Evolutionary conservation across 768 basidiomycete species (phyloP).

Genomic region (Cystofilobasidium macerans): DNA sequence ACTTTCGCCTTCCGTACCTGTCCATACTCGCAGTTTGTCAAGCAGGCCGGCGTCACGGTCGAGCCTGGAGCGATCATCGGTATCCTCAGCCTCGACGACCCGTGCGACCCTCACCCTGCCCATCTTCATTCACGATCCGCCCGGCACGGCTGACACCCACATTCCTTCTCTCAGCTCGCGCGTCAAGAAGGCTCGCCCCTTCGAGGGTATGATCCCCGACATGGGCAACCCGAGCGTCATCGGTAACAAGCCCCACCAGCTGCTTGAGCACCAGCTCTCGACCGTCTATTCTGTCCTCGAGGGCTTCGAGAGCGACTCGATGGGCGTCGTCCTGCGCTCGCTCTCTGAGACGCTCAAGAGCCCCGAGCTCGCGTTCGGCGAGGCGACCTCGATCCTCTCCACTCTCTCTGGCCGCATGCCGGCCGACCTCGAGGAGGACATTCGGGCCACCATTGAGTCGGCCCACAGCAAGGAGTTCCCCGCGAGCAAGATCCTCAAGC

Average conservation of each 20-base stretch:
- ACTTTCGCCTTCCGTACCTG: no score
- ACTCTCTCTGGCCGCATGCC: constrained; percentile 89
- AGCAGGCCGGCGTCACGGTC: constrained; percentile 93
- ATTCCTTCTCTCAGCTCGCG: constrained; percentile 39
- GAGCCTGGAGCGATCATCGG: constrained; percentile 96
- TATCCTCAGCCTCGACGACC: constrained; percentile 91
- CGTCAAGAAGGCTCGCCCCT: constrained; percentile 96
- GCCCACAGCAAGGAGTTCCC: constrained; percentile 88
- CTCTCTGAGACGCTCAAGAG: constrained; percentile 70
- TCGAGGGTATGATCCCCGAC: constrained; percentile 80
- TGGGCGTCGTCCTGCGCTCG: constrained; percentile 76
- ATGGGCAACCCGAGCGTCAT: constrained; percentile 72
- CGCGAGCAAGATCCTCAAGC: constrained; percentile 60
- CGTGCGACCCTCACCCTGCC: constrained; percentile 40
- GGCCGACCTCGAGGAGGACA: constrained; percentile 71
- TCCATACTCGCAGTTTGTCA: constrained; percentile 89
- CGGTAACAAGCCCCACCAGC: constrained; percentile 84
- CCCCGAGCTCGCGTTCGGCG: constrained; percentile 77
- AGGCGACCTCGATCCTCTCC: constrained; percentile 70
- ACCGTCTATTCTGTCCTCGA: constrained; percentile 83
- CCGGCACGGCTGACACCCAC: background rate
- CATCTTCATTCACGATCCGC: background rate
- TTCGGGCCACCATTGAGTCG: constrained; percentile 65
- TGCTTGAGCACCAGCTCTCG: constrained; percentile 58
- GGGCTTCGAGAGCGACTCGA: constrained; percentile 90